phyloP scores from a whole-genome alignment of 345 rosid genomes.

The Arabis alpina region DNA sequence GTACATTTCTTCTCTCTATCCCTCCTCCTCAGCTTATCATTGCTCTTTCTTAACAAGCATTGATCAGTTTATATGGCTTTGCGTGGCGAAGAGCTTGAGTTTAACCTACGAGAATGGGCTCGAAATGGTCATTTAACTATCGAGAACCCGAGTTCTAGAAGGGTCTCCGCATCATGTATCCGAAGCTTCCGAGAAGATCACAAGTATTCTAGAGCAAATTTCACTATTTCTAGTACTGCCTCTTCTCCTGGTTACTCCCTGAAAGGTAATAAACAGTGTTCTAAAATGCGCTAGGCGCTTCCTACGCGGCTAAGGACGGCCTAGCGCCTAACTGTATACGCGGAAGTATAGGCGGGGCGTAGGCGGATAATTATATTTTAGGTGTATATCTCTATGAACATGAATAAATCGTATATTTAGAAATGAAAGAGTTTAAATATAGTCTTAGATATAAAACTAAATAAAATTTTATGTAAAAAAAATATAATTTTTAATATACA shows the following conservation, averaged over 20 bases:
- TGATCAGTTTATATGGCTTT: slow-evolving; percentile 14
- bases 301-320: too few species aligned
- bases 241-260: slow-evolving; percentile 76
- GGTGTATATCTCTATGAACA: too few species aligned
- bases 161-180: slow-evolving; percentile 70
- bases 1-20: neutral
- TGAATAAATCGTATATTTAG: too few species aligned
- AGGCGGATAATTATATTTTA: too few species aligned
- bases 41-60: neutral
- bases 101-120: slow-evolving; percentile 51
- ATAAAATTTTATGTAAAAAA: too few species aligned
- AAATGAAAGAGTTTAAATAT: too few species aligned
- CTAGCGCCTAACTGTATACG: too few species aligned
- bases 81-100: slow-evolving; percentile 39
- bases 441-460: too few species aligned
- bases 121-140: slow-evolving; percentile 45
- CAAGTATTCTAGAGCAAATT: slow-evolving; percentile 58
- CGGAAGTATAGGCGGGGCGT: too few species aligned
- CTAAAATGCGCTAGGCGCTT: too few species aligned
- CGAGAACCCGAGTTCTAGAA: slow-evolving; percentile 52
- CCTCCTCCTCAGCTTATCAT: neutral
- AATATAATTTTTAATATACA: too few species aligned
- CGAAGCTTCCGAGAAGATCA: slow-evolving; percentile 66
- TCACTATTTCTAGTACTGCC: slow-evolving; percentile 69
- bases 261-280: too few species aligned